Conservation (phyloP, 441 rosid genomes). For the Erysimum cheiri region DNA sequence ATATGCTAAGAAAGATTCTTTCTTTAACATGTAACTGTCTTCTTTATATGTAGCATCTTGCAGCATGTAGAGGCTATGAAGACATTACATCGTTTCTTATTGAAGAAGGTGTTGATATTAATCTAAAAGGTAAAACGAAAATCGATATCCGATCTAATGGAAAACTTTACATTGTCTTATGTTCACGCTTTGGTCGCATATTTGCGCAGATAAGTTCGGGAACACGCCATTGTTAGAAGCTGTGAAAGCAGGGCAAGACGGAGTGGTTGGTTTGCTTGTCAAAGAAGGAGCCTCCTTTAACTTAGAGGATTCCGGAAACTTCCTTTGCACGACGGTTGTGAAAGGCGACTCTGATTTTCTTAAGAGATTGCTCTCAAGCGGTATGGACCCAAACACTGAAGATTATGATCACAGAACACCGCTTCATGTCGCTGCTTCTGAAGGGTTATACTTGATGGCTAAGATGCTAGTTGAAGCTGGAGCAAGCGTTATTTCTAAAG, state of each 20-base stretch:
- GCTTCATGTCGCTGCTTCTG: conserved; percentile 92
- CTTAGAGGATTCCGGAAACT: conserved; percentile 78
- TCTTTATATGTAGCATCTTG: conserved; percentile 72
- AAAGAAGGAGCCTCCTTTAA: conserved; percentile 74
- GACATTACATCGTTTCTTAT: conserved; percentile 73
- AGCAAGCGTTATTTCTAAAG: conserved; percentile 77
- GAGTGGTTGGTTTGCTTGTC: conserved; percentile 63
- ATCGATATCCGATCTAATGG: background rate
- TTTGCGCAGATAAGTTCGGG: conserved; percentile 78
- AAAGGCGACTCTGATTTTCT: conserved; percentile 84
- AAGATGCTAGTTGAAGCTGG: conserved; percentile 80
- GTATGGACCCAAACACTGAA: conserved; percentile 83
- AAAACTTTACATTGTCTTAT: conserved; percentile 8
- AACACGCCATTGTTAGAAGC: conserved; percentile 90
- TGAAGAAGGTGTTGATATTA: conserved; percentile 64
- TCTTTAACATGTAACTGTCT: conserved; percentile 9
- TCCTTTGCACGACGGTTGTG: conserved; percentile 67
- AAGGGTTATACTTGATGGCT: conserved; percentile 77
- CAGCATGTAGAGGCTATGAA: conserved; percentile 83
- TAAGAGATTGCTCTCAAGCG: conserved; percentile 68
- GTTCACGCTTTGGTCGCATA: background rate
- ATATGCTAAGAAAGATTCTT: background rate
- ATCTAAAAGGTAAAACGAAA: conserved; percentile 65
- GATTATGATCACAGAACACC: conserved; percentile 91
- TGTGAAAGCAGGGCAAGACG: conserved; percentile 72